Evolutionary conservation across 495 filamentous ascomycete species (phyloP).

Genomic region (Xylaria longipes): DNA sequence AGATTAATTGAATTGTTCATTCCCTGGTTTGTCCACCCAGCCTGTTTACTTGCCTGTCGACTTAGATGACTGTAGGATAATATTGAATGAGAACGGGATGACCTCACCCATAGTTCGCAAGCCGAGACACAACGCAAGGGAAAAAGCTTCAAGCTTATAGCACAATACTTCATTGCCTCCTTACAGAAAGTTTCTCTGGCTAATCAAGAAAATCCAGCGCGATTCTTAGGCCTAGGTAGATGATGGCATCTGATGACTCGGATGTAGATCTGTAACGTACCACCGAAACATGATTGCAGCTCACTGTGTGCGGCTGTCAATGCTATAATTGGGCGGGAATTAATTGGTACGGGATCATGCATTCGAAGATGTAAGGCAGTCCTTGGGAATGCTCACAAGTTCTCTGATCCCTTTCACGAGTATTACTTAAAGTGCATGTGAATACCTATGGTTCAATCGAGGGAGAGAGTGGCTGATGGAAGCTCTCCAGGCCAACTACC

Average conservation of each 20-base stretch:
- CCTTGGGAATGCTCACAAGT: not conserved
- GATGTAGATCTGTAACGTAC: not conserved
- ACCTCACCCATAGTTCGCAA: not conserved
- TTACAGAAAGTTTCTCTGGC: not conserved
- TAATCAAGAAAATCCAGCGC: not conserved
- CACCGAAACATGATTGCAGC: conserved; percentile 6
- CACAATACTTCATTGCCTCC: not conserved
- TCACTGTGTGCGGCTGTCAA: not conserved
- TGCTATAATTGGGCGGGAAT: not conserved
- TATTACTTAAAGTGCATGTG: not conserved
- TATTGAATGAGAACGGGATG: not conserved
- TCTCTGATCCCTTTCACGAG: not conserved
- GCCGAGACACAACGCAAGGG: not conserved
- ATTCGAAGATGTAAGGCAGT: not conserved
- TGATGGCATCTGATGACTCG: not conserved
- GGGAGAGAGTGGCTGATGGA: not conserved
- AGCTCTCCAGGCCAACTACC: not conserved
- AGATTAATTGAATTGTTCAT: not conserved
- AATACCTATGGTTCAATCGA: no score
- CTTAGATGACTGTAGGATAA: not conserved
- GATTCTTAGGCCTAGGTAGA: not conserved
- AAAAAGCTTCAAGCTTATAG: not conserved
- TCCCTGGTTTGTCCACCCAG: not conserved
- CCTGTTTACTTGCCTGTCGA: not conserved
- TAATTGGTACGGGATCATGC: not conserved